A percentile compares a stretch with the other conserved stretches of the same genome.
phyloP scores from a whole-genome alignment of 805 yeast species.

The Kuraishia ogatae region DNA sequence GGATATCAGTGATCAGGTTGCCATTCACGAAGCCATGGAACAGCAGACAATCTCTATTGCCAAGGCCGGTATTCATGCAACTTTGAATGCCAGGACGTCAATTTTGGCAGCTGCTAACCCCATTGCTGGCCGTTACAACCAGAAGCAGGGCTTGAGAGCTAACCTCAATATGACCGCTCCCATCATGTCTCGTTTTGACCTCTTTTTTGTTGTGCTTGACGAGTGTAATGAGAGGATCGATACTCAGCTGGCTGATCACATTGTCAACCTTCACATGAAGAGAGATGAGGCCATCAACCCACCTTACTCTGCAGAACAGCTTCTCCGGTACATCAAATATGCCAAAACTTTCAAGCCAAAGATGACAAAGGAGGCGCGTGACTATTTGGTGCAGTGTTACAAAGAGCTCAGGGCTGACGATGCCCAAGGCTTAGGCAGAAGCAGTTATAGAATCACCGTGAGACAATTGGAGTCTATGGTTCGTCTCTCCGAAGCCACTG shows the following conservation, averaged over 20 bases:
- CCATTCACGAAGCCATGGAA: slow-evolving; percentile 99
- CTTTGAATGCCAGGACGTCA: slow-evolving; percentile 92
- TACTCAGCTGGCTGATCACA: slow-evolving; percentile 84
- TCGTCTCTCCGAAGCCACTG: slow-evolving; percentile 91
- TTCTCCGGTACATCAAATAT: slow-evolving; percentile 80
- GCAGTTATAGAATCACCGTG: slow-evolving; percentile 90
- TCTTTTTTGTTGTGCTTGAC: slow-evolving; percentile 89
- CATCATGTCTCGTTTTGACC: slow-evolving; percentile 95
- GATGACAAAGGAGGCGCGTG: slow-evolving; percentile 75
- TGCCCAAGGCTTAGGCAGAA: slow-evolving; percentile 78
- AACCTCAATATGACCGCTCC: slow-evolving; percentile 96
- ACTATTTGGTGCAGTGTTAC: slow-evolving; percentile 66
- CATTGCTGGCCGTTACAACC: slow-evolving; percentile 90
- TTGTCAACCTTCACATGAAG: slow-evolving; percentile 85
- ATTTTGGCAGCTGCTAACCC: slow-evolving; percentile 99
- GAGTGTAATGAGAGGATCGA: slow-evolving; percentile 91
- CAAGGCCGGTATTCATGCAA: slow-evolving; percentile 97
- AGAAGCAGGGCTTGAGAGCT: slow-evolving; percentile 74
- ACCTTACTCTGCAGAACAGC: slow-evolving; percentile 82
- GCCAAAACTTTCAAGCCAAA: slow-evolving; percentile 90
- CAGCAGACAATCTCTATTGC: slow-evolving; percentile 98
- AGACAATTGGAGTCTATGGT: slow-evolving; percentile 94
- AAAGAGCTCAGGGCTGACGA: slow-evolving; percentile 84
- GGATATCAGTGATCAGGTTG: slow-evolving; percentile 94
- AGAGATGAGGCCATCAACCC: slow-evolving; percentile 87